phyloP scores from a whole-genome alignment of 192 early-diverging fungal species.

The Coemansia sp. region DNA sequence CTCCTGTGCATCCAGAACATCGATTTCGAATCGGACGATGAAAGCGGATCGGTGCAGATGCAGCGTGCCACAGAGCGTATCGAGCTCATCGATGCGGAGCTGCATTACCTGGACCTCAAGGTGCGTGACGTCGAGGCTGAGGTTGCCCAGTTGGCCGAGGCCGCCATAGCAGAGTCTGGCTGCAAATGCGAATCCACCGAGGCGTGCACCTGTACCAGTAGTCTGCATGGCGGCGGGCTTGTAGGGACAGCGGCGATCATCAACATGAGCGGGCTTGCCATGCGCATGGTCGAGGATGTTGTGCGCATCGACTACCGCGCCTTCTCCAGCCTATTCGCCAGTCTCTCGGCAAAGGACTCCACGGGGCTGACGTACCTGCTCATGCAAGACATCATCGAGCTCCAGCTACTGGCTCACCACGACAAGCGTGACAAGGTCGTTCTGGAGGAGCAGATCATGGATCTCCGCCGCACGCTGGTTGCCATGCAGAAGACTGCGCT shows the following conservation, averaged over 20 bases:
- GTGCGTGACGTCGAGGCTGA: constrained; percentile 51
- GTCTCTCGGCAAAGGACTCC: constrained; percentile 23
- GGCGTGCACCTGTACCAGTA: neutral
- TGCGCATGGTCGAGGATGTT: constrained; percentile 56
- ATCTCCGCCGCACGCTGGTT: constrained; percentile 49
- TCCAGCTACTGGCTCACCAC: constrained; percentile 28
- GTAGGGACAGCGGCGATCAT: constrained; percentile 23
- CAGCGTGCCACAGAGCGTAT: constrained; percentile 34
- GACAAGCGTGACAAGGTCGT: constrained; percentile 26
- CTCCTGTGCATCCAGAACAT: constrained; percentile 31
- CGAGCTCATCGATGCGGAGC: constrained; percentile 53
- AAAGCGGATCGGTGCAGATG: constrained; percentile 7
- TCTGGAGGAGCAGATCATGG: constrained; percentile 45
- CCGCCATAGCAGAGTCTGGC: constrained; percentile 1
- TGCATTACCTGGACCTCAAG: constrained; percentile 50
- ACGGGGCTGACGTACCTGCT: constrained; percentile 41
- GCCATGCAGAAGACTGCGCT: constrained; percentile 53
- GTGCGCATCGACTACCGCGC: constrained; percentile 49
- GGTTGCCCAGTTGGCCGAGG: constrained; percentile 43
- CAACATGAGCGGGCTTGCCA: constrained; percentile 54
- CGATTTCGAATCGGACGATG: constrained; percentile 21
- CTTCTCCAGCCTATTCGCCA: constrained; percentile 36
- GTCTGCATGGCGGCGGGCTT: constrained; percentile 17
- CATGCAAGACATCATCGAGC: constrained; percentile 51
- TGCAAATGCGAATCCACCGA: neutral